Base-by-base conservation (phyloP, 495 filamentous ascomycete genomes). In the Neurospora sp. region DNA sequence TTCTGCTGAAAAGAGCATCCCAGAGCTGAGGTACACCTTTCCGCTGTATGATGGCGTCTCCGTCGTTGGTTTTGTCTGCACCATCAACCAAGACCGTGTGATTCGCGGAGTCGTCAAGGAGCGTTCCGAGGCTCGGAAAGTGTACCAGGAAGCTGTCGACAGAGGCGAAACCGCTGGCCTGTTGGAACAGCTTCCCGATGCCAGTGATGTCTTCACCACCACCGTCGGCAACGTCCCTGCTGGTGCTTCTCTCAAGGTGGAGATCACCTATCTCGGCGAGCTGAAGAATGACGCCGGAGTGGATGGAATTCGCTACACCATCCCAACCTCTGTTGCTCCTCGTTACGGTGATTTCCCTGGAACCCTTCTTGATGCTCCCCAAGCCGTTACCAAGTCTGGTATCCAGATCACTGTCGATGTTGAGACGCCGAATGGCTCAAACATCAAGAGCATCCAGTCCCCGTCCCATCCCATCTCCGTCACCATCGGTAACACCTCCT, bases 401-500 rank as follows among this genome's bases (percentile, higher is more conserved):
- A 90, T 91, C 69, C 82, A 82, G 37, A 86, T 93, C 69, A 86
- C 84, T 0, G 86, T 92, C 9, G 88, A 92, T 77, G 84, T 88
- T 20, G 84, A 85, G 23, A 86, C 91, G 84, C 82, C 86, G 8
- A 81, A 85, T 9, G 81, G 83, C 2, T 86, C 83, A 5, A 82
- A 85, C 42, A 88, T 93, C 76, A 84, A 87, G 73, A 83, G 82
- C 46, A 78, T 93, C 31, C 87, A 88, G 74, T 91, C 88, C 0
- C 90, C 90, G 1, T 88, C 85, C n/a, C 92, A 93, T 75, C 89
- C 88, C 5, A 89, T 93, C 71, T 82, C 88, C 1, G 85, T 92
- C 7, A 84, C 84, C 0, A 81, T 92, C 41, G 92, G 90, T 9
- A 87, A 83, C 31, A 85, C 83, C 5, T 90, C 89, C 9, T 77